These are phyloP conservation scores for Puccinia coronata DNA, from an alignment of 1,284 basidiomycete genomes.

Conservation along the genomic window DNA sequence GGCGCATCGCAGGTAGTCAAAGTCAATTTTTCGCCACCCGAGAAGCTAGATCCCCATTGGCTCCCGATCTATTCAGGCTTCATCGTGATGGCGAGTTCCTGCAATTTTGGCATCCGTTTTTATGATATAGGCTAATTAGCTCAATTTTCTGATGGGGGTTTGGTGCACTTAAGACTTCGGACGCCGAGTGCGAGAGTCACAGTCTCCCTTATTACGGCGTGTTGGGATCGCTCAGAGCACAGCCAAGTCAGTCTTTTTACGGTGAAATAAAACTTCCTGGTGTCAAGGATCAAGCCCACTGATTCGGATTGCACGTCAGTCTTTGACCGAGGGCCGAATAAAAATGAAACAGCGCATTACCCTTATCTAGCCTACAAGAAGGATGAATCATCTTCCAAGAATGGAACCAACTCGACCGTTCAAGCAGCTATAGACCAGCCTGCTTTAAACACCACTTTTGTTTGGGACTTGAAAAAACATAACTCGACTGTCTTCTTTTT, in stretches of 20 bases:
- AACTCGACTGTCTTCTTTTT: background rate
- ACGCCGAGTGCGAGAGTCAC: conserved; percentile 35
- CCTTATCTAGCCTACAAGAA: conserved; percentile 1
- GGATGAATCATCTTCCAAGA: background rate
- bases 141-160: no score
- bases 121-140: no score
- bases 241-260: conserved; percentile 9
- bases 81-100: conserved; percentile 32
- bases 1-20: background rate
- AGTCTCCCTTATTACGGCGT: conserved; percentile 38
- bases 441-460: background rate
- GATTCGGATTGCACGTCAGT: background rate
- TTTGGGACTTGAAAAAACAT: conserved; percentile 1
- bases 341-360: background rate
- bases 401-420: background rate
- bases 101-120: no score
- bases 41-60: background rate
- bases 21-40: conserved; percentile 21
- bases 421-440: background rate
- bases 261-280: no score
- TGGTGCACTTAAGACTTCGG: conserved; percentile 2
- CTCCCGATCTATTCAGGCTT: conserved; percentile 38
- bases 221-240: conserved; percentile 26
- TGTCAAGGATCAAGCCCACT: no score
- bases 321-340: background rate